Conservation (phyloP, 192 early-diverging fungal species). For the Backusella sp. region DNA sequence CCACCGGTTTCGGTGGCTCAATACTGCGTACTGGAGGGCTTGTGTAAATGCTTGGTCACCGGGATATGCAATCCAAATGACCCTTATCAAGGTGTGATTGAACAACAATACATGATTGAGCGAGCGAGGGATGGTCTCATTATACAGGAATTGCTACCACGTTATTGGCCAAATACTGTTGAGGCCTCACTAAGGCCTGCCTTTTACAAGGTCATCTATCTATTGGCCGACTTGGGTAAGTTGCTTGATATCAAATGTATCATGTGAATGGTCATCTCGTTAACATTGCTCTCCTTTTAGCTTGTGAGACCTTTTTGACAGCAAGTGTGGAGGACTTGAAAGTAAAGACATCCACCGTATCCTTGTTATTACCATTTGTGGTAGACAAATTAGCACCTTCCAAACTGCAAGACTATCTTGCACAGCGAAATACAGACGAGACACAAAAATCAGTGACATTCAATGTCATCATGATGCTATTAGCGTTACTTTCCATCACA, state of each 20-base stretch:
- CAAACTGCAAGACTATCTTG: constrained; percentile 3
- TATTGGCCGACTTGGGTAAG: constrained; percentile 18
- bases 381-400: background rate
- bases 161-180: constrained; percentile 17
- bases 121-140: background rate
- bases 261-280: background rate
- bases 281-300: background rate
- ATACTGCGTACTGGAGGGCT: constrained; percentile 22
- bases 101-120: background rate
- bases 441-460: background rate
- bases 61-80: background rate
- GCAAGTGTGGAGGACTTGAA: constrained; percentile 3
- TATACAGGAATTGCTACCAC: constrained; percentile 4
- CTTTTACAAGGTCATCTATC: constrained; percentile 11
- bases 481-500: constrained; percentile 12
- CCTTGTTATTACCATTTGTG: background rate
- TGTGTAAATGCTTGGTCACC: constrained; percentile 18
- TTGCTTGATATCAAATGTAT: background rate
- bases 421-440: background rate
- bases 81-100: constrained; percentile 1
- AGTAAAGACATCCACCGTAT: background rate
- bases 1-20: background rate
- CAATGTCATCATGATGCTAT: constrained; percentile 1
- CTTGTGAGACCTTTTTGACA: constrained; percentile 19
- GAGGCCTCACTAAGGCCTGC: background rate